phyloP scores from a whole-genome alignment of 2,329 filamentous ascomycete genomes.

The Lomentospora prolificans region DNA sequence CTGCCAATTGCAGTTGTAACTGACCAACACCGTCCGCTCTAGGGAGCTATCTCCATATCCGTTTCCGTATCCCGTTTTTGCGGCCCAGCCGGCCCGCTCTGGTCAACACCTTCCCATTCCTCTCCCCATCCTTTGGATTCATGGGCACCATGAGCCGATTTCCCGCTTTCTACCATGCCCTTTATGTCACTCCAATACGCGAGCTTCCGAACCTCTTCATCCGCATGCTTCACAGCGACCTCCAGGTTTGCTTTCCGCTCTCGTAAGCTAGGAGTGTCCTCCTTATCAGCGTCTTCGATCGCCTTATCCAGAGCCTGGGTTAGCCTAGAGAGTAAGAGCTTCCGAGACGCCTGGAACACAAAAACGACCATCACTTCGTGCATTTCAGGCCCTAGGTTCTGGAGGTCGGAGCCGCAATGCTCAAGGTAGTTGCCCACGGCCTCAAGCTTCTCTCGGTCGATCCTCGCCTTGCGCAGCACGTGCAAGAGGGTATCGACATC shows the following conservation, averaged over 20 bases:
- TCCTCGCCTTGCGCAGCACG: conserved; percentile 57
- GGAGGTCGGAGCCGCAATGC: conserved; percentile 65
- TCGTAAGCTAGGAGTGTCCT: conserved; percentile 22
- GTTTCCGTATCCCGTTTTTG: conserved; percentile 10
- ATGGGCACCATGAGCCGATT: conserved; percentile 34
- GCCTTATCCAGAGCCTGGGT: conserved; percentile 46
- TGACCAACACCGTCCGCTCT: neutral
- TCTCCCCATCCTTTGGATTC: conserved; percentile 28
- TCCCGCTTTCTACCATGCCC: conserved; percentile 49
- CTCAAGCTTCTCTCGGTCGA: conserved; percentile 88
- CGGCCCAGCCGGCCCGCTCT: conserved; percentile 37
- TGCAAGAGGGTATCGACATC: conserved; percentile 61
- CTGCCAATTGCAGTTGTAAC: neutral
- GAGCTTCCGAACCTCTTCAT: conserved; percentile 68
- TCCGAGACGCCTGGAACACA: conserved; percentile 80
- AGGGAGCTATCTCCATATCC: neutral
- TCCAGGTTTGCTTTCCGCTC: conserved; percentile 57
- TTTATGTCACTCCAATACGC: conserved; percentile 86
- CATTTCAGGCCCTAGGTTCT: conserved; percentile 66
- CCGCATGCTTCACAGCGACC: conserved; percentile 64
- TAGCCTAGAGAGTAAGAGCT: conserved; percentile 63
- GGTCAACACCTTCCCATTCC: conserved; percentile 42
- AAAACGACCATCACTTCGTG: conserved; percentile 78
- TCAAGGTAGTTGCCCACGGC: conserved; percentile 74
- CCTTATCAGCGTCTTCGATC: conserved; percentile 24